These are phyloP conservation scores for Hyparrhenia diplandra DNA, from an alignment of 176 grass and related monocot genomes.

Conservation along the genomic window DNA sequence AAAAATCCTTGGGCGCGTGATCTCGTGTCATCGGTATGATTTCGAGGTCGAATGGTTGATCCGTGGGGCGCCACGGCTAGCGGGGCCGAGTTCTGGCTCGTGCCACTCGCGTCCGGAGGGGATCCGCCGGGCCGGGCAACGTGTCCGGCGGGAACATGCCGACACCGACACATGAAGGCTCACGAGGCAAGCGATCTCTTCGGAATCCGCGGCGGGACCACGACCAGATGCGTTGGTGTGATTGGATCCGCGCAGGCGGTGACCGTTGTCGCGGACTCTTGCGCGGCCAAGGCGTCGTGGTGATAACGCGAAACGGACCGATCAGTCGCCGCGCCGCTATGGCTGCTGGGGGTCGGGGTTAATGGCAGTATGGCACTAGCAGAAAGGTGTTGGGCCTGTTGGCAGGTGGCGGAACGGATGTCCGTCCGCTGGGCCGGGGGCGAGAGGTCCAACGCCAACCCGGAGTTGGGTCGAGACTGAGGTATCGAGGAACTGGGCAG, in stretches of 20 bases:
- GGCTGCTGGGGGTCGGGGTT: too few relatives aligned
- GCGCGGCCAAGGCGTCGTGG: neutral
- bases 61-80: too few relatives aligned
- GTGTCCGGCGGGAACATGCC: neutral
- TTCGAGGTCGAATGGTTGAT: neutral
- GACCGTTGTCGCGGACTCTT: neutral
- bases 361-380: too few relatives aligned
- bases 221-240: neutral
- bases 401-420: too few relatives aligned
- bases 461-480: too few relatives aligned
- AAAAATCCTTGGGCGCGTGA: neutral
- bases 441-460: too few relatives aligned
- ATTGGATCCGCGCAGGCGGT: neutral
- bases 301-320: neutral
- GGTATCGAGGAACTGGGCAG: too few relatives aligned
- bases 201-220: neutral
- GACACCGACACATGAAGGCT: conserved; percentile 15
- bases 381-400: too few relatives aligned
- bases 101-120: too few relatives aligned
- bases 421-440: too few relatives aligned
- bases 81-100: neutral
- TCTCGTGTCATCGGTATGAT: neutral
- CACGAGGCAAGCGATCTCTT: conserved; percentile 12
- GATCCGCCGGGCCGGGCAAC: neutral
- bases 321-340: too few relatives aligned